These are phyloP conservation scores for Metarhizium rileyi DNA, from an alignment of 2,329 filamentous ascomycete genomes.

Conservation along the genomic window DNA sequence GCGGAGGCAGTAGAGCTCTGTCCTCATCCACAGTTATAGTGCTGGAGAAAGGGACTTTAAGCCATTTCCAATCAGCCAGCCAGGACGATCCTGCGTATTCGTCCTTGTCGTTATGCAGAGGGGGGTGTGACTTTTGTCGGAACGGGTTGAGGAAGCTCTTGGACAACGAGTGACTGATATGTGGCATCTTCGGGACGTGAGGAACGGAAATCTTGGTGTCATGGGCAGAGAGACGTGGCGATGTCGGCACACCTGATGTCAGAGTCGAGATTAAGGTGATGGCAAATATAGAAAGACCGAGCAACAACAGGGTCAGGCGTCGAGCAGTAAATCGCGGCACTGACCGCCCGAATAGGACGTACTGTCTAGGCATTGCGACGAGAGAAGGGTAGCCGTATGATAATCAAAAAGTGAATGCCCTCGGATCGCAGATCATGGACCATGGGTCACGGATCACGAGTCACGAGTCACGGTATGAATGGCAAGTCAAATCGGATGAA, in stretches of 20 bases:
- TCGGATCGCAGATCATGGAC: neutral
- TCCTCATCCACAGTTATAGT: constrained; percentile 72
- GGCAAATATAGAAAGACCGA: constrained; percentile 41
- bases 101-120: constrained; percentile 67
- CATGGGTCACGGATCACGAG: no score
- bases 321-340: constrained; percentile 42
- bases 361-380: constrained; percentile 20
- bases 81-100: constrained; percentile 70
- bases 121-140: constrained; percentile 58
- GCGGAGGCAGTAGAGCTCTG: constrained; percentile 70
- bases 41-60: constrained; percentile 74
- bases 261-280: constrained; percentile 44
- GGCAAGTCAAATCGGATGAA: no score
- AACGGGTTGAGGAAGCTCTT: constrained; percentile 56
- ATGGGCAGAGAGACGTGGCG: constrained; percentile 38
- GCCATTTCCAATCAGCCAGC: constrained; percentile 86
- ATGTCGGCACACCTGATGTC: constrained; percentile 36
- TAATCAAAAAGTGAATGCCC: neutral
- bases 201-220: constrained; percentile 41
- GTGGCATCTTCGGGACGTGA: constrained; percentile 17
- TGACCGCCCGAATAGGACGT: constrained; percentile 34
- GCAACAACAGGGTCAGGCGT: constrained; percentile 42
- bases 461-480: no score
- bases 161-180: constrained; percentile 27
- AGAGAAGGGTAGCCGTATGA: neutral